A percentile compares a stretch with the other conserved stretches of the same genome.
phyloP scores from a whole-genome alignment of 179 eudicot species.

The Corrigiola litoralis region DNA sequence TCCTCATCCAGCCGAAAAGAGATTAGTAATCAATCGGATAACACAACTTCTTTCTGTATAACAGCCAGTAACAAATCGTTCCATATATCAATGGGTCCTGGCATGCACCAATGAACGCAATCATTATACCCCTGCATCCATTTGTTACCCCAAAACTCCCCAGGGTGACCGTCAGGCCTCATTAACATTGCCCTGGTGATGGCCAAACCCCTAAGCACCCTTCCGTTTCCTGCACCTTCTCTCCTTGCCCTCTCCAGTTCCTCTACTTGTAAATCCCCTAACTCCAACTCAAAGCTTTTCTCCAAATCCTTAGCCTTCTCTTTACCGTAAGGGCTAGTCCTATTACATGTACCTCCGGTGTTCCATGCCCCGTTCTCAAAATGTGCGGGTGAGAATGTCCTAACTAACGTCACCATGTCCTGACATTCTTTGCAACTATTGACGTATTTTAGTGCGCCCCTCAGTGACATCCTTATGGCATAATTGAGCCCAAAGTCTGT shows the following conservation, averaged over 20 bases:
- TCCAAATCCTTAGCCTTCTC: constrained; percentile 6
- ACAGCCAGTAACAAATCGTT: constrained; percentile 46
- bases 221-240: constrained; percentile 11
- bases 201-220: constrained; percentile 38
- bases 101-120: constrained; percentile 75
- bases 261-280: constrained; percentile 35
- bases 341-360: constrained; percentile 54
- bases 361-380: constrained; percentile 68
- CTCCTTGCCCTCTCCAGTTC: constrained; percentile 31
- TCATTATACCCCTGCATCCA: constrained; percentile 61
- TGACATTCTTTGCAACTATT: constrained; percentile 33
- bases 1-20: not conserved
- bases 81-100: constrained; percentile 60
- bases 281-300: constrained; percentile 22
- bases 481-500: constrained; percentile 26
- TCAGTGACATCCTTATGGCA: constrained; percentile 41
- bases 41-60: constrained; percentile 17
- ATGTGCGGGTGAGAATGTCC: constrained; percentile 73
- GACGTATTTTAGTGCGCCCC: constrained; percentile 39
- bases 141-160: constrained; percentile 42
- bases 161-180: constrained; percentile 71
- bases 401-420: constrained; percentile 34
- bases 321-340: constrained; percentile 41
- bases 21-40: not conserved
- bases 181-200: constrained; percentile 43